Evolutionary conservation across 306 rosid genomes (phyloP).

Genomic region (Quercus variabilis): DNA sequence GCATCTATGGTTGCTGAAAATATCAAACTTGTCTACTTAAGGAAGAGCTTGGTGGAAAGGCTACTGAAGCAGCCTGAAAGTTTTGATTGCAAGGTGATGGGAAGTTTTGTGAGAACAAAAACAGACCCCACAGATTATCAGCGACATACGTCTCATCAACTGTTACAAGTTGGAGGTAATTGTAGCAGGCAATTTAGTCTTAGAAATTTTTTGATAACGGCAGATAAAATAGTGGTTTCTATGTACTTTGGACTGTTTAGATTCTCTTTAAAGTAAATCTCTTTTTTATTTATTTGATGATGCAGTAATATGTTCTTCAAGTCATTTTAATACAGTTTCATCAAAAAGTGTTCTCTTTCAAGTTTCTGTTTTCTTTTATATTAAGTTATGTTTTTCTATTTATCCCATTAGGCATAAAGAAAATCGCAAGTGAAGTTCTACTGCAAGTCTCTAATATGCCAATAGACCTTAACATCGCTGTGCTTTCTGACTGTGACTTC

Average conservation of each 20-base stretch:
- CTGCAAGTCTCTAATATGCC: conserved; percentile 48
- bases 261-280: too few species aligned
- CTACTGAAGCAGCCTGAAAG: conserved; percentile 41
- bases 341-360: not conserved
- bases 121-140: conserved; percentile 19
- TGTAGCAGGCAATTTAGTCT: too few species aligned
- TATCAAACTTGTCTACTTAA: conserved; percentile 46
- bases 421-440: conserved; percentile 17
- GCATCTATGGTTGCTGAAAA: conserved; percentile 38
- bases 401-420: conserved; percentile 39
- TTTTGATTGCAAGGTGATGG: conserved; percentile 43
- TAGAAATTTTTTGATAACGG: too few species aligned
- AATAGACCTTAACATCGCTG: conserved; percentile 33
- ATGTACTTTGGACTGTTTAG: too few species aligned
- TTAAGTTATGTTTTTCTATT: not conserved
- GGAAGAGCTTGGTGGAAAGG: conserved; percentile 51
- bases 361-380: not conserved
- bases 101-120: conserved; percentile 42
- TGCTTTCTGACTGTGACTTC: conserved; percentile 57
- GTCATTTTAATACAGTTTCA: not conserved
- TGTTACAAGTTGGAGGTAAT: conserved; percentile 32
- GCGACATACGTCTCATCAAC: conserved; percentile 22
- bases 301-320: not conserved
- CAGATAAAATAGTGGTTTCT: too few species aligned
- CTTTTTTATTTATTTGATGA: too few species aligned